These are phyloP conservation scores for Friedmanniomyces endolithicus DNA, from an alignment of 495 filamentous ascomycete genomes.

Conservation along the genomic window DNA sequence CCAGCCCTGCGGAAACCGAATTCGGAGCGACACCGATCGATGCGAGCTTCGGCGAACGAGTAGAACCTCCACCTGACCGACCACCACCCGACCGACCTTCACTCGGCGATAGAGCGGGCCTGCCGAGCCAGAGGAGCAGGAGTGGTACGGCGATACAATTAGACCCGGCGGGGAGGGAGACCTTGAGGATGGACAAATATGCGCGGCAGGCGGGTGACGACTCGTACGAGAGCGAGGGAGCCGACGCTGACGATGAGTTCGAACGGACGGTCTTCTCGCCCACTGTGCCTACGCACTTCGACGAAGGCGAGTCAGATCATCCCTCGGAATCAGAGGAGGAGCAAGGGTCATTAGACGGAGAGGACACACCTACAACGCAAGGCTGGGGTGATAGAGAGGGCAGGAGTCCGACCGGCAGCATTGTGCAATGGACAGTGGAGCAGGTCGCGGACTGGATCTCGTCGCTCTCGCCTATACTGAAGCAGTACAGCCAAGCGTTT, in stretches of 20 bases:
- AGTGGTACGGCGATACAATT: constrained; percentile 11
- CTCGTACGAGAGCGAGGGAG: constrained; percentile 57
- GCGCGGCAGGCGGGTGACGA: constrained; percentile 18
- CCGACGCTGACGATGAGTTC: constrained; percentile 90
- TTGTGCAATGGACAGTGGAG: constrained; percentile 78
- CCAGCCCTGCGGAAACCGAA: constrained; percentile 17
- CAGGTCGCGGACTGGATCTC: constrained; percentile 75
- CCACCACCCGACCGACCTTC: not conserved
- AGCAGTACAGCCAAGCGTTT: constrained; percentile 18
- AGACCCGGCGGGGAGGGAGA: not conserved
- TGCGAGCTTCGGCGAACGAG: constrained; percentile 20
- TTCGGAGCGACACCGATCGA: constrained; percentile 19
- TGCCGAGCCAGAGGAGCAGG: constrained; percentile 17
- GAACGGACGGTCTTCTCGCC: constrained; percentile 69
- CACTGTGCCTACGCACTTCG: constrained; percentile 60
- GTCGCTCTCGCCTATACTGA: constrained; percentile 16
- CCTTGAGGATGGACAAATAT: constrained; percentile 19
- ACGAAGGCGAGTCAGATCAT: constrained; percentile 74
- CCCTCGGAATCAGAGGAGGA: constrained; percentile 43
- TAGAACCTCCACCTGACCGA: constrained; percentile 8
- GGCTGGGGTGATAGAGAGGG: constrained; percentile 51
- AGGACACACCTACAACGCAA: constrained; percentile 81
- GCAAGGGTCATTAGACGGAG: constrained; percentile 23
- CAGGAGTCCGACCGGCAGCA: constrained; percentile 61
- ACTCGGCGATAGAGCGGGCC: not conserved